phyloP scores from a whole-genome alignment of 805 yeast genomes.

The Vanderwaltozyma verrucispora region DNA sequence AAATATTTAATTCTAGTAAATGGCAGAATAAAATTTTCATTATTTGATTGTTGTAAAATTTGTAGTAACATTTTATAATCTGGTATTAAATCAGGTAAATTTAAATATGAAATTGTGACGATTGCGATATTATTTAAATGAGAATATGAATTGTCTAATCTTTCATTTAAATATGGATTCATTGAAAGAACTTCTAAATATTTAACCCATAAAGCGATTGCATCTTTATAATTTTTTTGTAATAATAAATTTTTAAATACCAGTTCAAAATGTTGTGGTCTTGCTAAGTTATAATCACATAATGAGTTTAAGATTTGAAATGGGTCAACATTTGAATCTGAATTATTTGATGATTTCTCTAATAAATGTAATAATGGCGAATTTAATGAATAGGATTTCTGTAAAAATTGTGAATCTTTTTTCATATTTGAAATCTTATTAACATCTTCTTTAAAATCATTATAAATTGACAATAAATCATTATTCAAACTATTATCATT shows the following conservation, averaged over 20 bases:
- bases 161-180: slow-evolving; percentile 8
- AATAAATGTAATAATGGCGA: slow-evolving; percentile 10
- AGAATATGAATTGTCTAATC: slow-evolving; percentile 11
- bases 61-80: slow-evolving; percentile 15
- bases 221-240: slow-evolving; percentile 17
- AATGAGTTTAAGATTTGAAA: slow-evolving; percentile 19
- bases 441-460: neutral
- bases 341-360: slow-evolving; percentile 7
- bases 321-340: slow-evolving; percentile 10
- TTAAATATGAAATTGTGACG: slow-evolving; percentile 20
- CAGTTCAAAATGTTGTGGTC: slow-evolving; percentile 22
- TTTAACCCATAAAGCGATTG: slow-evolving; percentile 25
- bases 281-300: slow-evolving; percentile 18
- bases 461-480: neutral
- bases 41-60: slow-evolving; percentile 14
- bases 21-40: slow-evolving; percentile 7
- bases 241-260: slow-evolving; percentile 16
- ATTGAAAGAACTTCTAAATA: slow-evolving; percentile 15
- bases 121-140: slow-evolving; percentile 14
- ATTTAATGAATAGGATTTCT: slow-evolving; percentile 14
- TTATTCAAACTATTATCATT: too few species aligned
- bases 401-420: neutral
- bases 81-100: slow-evolving; percentile 15
- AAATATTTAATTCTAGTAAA: slow-evolving; percentile 4
- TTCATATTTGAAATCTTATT: neutral